Conservation (phyloP, 495 filamentous ascomycete genomes). For the Physcia stellaris region DNA sequence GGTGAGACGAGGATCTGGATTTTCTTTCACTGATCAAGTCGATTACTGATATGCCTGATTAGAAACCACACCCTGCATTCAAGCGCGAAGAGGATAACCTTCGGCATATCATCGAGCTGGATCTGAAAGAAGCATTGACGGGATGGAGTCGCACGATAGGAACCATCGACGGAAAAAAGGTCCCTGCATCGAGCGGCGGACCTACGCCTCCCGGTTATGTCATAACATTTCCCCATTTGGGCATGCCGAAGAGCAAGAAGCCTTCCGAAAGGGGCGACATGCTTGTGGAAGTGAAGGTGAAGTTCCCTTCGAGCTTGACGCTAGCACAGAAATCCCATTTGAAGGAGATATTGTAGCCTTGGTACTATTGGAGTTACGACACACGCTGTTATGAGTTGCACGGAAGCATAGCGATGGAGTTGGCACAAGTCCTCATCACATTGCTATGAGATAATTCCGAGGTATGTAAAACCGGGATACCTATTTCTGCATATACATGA, state of each 20-base stretch:
- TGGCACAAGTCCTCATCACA: too few relatives aligned
- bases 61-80: conserved; percentile 78
- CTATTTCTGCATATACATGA: too few relatives aligned
- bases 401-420: too few relatives aligned
- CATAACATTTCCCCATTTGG: conserved; percentile 68
- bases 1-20: conserved; percentile 51
- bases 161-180: conserved; percentile 85
- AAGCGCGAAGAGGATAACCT: conserved; percentile 80
- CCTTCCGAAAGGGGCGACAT: conserved; percentile 73
- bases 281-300: conserved; percentile 79
- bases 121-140: conserved; percentile 91
- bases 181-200: conserved; percentile 60
- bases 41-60: too few relatives aligned
- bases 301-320: conserved; percentile 69
- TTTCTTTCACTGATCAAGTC: too few relatives aligned
- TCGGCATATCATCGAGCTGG: conserved; percentile 57
- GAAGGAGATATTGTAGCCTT: conserved; percentile 61
- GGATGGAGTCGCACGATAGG: conserved; percentile 81
- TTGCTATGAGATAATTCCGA: too few relatives aligned
- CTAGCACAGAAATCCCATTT: conserved; percentile 61
- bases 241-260: conserved; percentile 89
- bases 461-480: too few relatives aligned
- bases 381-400: too few relatives aligned
- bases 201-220: conserved; percentile 71
- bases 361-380: conserved; percentile 2